phyloP scores from a whole-genome alignment of 2,329 filamentous ascomycete genomes.

The Alternaria solani region DNA sequence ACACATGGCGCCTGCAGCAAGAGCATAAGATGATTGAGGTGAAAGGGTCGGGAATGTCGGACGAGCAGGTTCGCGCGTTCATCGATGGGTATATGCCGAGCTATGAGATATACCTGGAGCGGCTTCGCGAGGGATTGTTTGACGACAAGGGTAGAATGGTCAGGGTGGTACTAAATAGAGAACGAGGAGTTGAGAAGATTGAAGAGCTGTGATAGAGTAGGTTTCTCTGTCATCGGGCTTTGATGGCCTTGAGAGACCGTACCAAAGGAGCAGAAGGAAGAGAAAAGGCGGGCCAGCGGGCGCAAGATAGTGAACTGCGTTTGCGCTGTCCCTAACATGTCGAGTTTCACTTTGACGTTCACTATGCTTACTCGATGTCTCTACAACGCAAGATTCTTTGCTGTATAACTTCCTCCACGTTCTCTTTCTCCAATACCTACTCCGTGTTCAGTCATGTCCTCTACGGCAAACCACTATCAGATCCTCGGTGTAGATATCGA shows the following conservation, averaged over 20 bases:
- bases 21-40: constrained; percentile 72
- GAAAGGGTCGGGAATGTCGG: constrained; percentile 80
- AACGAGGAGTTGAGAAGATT: constrained; percentile 55
- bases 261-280: not conserved
- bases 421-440: not conserved
- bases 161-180: constrained; percentile 59
- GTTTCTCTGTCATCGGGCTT: no score
- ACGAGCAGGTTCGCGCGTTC: constrained; percentile 79
- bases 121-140: constrained; percentile 60
- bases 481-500: not conserved
- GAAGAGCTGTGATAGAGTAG: constrained; percentile 30
- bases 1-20: constrained; percentile 84
- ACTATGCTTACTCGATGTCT: not conserved
- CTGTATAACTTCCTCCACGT: not conserved
- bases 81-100: constrained; percentile 69
- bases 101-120: constrained; percentile 64
- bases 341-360: not conserved
- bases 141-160: constrained; percentile 57
- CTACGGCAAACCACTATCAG: constrained; percentile 10
- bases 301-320: not conserved
- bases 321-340: not conserved
- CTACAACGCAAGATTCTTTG: not conserved
- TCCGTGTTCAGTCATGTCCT: not conserved
- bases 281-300: not conserved
- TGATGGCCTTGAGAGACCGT: not conserved